Evolutionary conservation across 768 basidiomycete genomes (phyloP), one percentile per base, ranked within the genome.

Genomic region (Suillus americanus): DNA sequence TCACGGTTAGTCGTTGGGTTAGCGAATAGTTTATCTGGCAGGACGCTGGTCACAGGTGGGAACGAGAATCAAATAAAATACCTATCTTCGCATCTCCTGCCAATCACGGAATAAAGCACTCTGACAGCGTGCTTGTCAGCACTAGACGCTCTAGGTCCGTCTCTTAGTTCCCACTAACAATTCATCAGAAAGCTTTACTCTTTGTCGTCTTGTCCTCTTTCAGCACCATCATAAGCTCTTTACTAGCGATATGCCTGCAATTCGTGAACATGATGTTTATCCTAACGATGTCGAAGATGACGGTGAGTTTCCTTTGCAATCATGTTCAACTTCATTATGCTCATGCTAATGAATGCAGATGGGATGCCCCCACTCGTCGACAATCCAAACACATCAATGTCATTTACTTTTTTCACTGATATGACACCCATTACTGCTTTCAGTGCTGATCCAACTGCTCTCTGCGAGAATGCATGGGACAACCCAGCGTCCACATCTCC

Each of bases 341-440:
- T 65, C 40, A 33, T 68, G 35, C 65, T 69, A 63, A 68, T 62
- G 62, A 43, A 23, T 37, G 28, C 72, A 83, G 84, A 81, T 73
- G 75, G 75, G 20, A 83, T 84, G 81, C 82, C 83, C 9, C 79
- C 82, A 45, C 78, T 83, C 69, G 80, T 86, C 69, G 85, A 88
- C 70, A 81, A 82, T 71, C 83, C 82, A 65, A 79, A 76, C 69
- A 79, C 82, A 65, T 76, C 80, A 37, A 82, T 82, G 80, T 83
- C 81, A 50, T 87, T 84, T 76, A 88, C 87, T n/a, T 89, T 89
- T 76, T 83, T 83, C 71, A 79, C 83, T 33, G 83, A 86, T 70
- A 85, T 86, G 80, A 82, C 83, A 5, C 83, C 86, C 56, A 79
- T 83, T 71, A 82, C 82, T 43, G 84, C 81, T 76, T 74, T 77